Conservation (phyloP, 2,329 filamentous ascomycete genomes). For the Paecilomyces sp. region DNA sequence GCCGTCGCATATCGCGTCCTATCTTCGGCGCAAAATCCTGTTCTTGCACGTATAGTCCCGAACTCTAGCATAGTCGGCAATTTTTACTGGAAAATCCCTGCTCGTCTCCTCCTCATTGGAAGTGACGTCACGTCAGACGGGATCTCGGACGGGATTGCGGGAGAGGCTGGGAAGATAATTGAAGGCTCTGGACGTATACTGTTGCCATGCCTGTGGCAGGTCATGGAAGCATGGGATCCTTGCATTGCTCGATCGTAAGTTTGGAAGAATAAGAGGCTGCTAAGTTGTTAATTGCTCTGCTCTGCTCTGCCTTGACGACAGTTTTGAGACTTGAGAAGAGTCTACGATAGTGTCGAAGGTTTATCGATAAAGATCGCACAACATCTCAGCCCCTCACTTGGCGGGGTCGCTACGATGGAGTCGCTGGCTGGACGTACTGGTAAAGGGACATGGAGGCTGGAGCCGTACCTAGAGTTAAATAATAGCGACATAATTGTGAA, state of each 20-base stretch:
- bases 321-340: background rate
- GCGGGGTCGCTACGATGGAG: background rate
- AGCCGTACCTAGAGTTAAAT: too few relatives aligned
- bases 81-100: background rate
- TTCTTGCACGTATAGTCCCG: background rate
- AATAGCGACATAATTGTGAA: background rate
- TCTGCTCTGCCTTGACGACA: background rate
- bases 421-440: background rate
- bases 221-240: background rate
- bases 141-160: background rate
- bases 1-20: background rate
- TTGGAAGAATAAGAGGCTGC: background rate
- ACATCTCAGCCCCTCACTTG: background rate
- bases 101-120: background rate
- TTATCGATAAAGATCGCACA: background rate
- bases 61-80: background rate
- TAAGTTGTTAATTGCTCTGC: background rate
- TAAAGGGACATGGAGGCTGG: background rate
- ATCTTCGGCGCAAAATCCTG: background rate
- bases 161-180: too few relatives aligned
- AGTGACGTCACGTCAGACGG: background rate
- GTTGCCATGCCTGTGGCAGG: background rate
- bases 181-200: too few relatives aligned
- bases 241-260: background rate
- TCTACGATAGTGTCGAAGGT: background rate